These are phyloP conservation scores for Datisca glomerata DNA, from an alignment of 306 rosid genomes.

Conservation along the genomic window DNA sequence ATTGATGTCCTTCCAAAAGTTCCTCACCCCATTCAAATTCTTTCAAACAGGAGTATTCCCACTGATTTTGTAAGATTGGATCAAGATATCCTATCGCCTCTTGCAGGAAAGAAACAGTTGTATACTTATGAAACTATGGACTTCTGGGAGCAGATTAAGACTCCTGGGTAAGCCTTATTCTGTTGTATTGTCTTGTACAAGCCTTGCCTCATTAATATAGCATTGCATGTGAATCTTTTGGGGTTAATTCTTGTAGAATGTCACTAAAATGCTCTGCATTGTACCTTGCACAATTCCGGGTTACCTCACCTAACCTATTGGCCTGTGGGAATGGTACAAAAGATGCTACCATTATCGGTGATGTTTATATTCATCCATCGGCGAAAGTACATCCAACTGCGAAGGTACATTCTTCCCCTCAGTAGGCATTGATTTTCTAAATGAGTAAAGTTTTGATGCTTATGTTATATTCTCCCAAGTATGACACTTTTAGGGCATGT, in stretches of 20 bases:
- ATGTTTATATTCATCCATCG: slow-evolving; percentile 89
- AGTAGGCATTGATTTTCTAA: too few species aligned
- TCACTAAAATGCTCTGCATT: slow-evolving; percentile 82
- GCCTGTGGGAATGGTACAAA: slow-evolving; percentile 58
- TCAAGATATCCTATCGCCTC: slow-evolving; percentile 94
- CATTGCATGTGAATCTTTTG: slow-evolving; percentile 5
- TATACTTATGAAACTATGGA: slow-evolving; percentile 73
- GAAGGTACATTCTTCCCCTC: slow-evolving; percentile 35
- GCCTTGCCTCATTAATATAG: slow-evolving; percentile 6
- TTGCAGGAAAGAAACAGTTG: slow-evolving; percentile 90
- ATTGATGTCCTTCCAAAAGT: neutral
- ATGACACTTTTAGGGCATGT: too few species aligned
- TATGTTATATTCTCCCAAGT: too few species aligned
- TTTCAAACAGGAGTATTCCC: slow-evolving; percentile 50
- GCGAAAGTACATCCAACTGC: slow-evolving; percentile 94
- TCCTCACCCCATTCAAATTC: neutral
- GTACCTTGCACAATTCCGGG: slow-evolving; percentile 78
- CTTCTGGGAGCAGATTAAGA: slow-evolving; percentile 97
- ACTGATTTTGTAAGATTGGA: slow-evolving; percentile 78
- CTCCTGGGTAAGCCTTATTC: slow-evolving; percentile 63
- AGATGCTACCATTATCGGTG: slow-evolving; percentile 57
- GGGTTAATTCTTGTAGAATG: slow-evolving; percentile 51
- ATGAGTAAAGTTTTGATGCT: too few species aligned
- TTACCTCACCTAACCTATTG: slow-evolving; percentile 57
- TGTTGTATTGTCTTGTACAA: slow-evolving; percentile 3